Base-by-base conservation (phyloP, 2,329 filamentous ascomycete species). In the Periglandula ipomoeae region DNA sequence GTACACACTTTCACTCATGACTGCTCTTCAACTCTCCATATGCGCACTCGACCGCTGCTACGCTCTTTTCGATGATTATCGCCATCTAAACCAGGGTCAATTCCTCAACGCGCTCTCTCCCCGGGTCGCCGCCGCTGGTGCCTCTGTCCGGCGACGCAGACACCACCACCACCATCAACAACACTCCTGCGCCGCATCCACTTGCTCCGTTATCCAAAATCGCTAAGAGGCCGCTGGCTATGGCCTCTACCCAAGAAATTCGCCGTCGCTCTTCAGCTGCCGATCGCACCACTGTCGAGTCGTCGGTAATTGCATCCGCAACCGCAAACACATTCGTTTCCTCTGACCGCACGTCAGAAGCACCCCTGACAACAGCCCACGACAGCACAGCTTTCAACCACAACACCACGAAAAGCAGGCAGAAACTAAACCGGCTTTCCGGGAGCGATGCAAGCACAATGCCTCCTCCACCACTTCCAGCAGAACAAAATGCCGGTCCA, bases 31-130 rank as follows among this genome's bases (percentile, higher is more conserved):
- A 52, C 59, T 75, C 50, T 65, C 67, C 61, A 64, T 73, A 55
- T 76, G 73, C 61, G 67, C 69, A 59, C 61, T 67, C 56, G 69
- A 72, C 62, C 67, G 70, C 58, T 70, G 65, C 59, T 69, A 70
- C 57, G 65, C 64, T 63, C 58, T 67, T 62, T 64, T 74, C 59
- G 59, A 73, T 65, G 68, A 74, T 55, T 64, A 68, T 51, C 64
- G 64, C 55, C 67, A 67, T 54, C 59, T 72, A 55, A 66, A 65
- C 51, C 65, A 61, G 54, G 53, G 57, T 48, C 61, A 66, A 56
- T 59, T 67, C 55, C 55, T 66, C 59, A 70, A 66, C 66, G 67
- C 68, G 52, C 61, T 70, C 58, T 65, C 66, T 59, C 63, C 70
- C 61, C 70, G 65, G 65, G 68, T 68, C 61, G 64, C 66, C 50